Base-by-base conservation (phyloP, 2,329 filamentous ascomycete species). In the Colletotrichum theobromicola region DNA sequence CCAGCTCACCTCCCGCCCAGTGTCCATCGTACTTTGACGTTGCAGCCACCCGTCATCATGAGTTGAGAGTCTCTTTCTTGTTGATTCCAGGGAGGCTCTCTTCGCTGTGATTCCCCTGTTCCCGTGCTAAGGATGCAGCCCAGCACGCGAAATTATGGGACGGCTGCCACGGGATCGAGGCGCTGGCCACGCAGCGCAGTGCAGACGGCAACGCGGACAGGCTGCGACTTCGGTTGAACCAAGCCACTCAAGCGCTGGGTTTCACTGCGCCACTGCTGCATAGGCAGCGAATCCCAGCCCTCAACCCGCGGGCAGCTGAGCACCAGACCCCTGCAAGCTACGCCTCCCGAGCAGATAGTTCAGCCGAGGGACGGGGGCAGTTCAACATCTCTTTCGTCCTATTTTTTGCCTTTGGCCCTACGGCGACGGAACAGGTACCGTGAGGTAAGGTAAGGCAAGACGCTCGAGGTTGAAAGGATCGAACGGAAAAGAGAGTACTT, bases 311-410 rank as follows among this genome's bases (percentile, higher is more conserved):
- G 37, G 57, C 70, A 75, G 73, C 73, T 75, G 73, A 73, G 64
- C 70, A 58, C 15, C 16, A 55, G 73, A 75, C 55, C 73, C 73
- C 63, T 75, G 73, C 73, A 74, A 60, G 63, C 65, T 70, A 74
- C 60, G 73, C 73, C 64, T 75, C 70, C 63, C 50, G 70, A 67
- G 46, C 67, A 32, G 16, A 70, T 67, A 74, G 72, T 74, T 71
- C 69, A 58, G 46, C 62, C 68, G 10, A 46, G 30, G 28, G 12
- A 32, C 21, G 4, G 26, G 18, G 50, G 35, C 63, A 53, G 26
- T 50, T 30, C 42, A 12, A 21, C 42, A 13, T 50, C 24, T n/a
- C 57, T 58, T 62, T 62, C 34, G 60, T 70, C 35, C 55, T 60
- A 63, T 70, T 60, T 66, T 72, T 42, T 62, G 37, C 42, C 66